Conservation (phyloP, 208 protist genomes). For the Naegleria fowleri region DNA sequence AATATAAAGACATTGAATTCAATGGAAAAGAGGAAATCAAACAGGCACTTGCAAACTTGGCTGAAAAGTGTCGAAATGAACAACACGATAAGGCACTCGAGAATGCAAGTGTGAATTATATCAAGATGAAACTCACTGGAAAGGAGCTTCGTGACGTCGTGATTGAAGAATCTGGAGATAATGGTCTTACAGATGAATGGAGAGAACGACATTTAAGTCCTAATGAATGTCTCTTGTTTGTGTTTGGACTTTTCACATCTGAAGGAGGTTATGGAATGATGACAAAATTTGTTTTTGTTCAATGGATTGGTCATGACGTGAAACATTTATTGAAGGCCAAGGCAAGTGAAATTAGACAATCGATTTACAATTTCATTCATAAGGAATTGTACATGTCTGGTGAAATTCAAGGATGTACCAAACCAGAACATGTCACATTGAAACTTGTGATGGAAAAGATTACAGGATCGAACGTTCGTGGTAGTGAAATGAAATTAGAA, state of each 20-base stretch:
- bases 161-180: not conserved
- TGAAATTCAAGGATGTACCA: conserved; percentile 8
- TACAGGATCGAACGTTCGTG: not conserved
- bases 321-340: not conserved
- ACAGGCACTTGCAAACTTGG: not conserved
- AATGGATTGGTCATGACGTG: not conserved
- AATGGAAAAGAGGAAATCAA: conserved; percentile 5
- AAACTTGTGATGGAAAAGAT: conserved; percentile 6
- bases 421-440: not conserved
- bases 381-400: not conserved
- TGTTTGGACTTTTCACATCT: not conserved
- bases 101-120: not conserved
- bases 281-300: conserved; percentile 19
- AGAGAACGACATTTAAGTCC: not conserved
- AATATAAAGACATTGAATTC: conserved; percentile 10
- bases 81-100: not conserved
- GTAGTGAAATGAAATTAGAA: not conserved
- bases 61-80: not conserved
- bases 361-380: not conserved
- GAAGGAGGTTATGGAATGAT: conserved; percentile 18
- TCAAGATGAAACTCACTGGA: not conserved
- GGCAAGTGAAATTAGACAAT: not conserved
- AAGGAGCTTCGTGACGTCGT: not conserved
- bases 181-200: not conserved
- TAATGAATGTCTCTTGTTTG: not conserved